Evolutionary conservation across 164 flowering plant species (phyloP).

Genomic region (Vitis vinifera): DNA sequence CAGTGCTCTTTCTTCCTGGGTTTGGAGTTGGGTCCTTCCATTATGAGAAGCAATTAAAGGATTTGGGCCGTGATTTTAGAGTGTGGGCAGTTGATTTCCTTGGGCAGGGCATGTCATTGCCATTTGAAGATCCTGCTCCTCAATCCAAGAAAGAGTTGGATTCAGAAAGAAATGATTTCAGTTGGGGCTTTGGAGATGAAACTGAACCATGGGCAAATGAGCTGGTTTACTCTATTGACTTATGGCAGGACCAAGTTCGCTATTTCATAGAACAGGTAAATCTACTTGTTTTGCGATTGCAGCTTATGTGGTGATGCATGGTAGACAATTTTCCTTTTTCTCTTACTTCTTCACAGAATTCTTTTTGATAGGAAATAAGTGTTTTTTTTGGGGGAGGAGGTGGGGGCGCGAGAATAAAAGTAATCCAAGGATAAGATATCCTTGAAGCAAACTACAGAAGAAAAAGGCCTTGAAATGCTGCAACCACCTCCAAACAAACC

Average conservation of each 20-base stretch:
- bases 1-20: constrained; percentile 88
- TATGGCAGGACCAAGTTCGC: constrained; percentile 88
- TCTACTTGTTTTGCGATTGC: constrained; percentile 15
- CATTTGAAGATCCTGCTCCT: constrained; percentile 80
- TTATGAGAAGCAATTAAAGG: constrained; percentile 91
- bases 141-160: constrained; percentile 24
- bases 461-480: too few relatives aligned
- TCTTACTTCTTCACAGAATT: too few relatives aligned
- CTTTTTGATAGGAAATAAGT: too few relatives aligned
- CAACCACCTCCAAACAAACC: too few relatives aligned
- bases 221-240: constrained; percentile 81
- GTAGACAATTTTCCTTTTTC: too few relatives aligned
- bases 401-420: too few relatives aligned
- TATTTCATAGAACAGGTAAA: constrained; percentile 78
- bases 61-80: constrained; percentile 83
- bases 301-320: constrained; percentile 39
- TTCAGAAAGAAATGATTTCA: constrained; percentile 29
- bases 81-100: constrained; percentile 95
- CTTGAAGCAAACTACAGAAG: too few relatives aligned
- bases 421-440: too few relatives aligned
- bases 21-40: constrained; percentile 97
- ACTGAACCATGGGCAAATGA: constrained; percentile 85
- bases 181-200: constrained; percentile 94
- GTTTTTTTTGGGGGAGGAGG: too few relatives aligned
- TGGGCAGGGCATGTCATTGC: constrained; percentile 93